Conservation (phyloP, 306 rosid genomes). For the Lupinus albus region DNA sequence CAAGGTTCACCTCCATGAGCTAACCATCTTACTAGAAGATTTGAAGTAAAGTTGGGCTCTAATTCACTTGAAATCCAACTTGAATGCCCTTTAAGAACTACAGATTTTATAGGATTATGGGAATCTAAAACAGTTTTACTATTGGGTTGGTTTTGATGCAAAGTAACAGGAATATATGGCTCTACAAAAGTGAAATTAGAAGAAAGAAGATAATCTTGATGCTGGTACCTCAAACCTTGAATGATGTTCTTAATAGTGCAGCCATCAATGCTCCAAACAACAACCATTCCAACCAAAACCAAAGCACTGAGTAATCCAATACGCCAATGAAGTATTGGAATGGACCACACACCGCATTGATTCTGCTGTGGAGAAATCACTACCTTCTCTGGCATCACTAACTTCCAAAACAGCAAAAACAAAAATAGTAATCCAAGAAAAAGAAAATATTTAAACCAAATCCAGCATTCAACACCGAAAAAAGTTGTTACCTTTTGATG, state of each 20-base stretch:
- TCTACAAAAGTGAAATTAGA: constrained; percentile 31
- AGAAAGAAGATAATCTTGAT: constrained; percentile 46
- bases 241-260: constrained; percentile 55
- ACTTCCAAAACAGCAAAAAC: constrained; percentile 8
- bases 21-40: constrained; percentile 68
- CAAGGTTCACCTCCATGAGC: constrained; percentile 86
- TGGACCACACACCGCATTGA: constrained; percentile 45
- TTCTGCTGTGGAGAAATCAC: constrained; percentile 43
- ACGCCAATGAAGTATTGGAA: constrained; percentile 69
- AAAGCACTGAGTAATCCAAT: constrained; percentile 58
- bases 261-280: constrained; percentile 79
- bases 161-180: constrained; percentile 27
- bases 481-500: constrained; percentile 34
- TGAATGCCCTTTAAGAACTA: constrained; percentile 24
- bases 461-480: background rate
- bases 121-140: constrained; percentile 17
- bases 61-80: constrained; percentile 68
- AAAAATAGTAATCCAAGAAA: constrained; percentile 16
- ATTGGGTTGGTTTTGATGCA: constrained; percentile 41
- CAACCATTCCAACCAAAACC: constrained; percentile 58
- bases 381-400: constrained; percentile 71
- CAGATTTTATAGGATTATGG: constrained; percentile 28
- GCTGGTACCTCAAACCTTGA: constrained; percentile 55
- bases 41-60: constrained; percentile 66
- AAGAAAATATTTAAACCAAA: background rate